Conservation (phyloP, 1,139 yeast genomes). For the Yarrowia galli region DNA sequence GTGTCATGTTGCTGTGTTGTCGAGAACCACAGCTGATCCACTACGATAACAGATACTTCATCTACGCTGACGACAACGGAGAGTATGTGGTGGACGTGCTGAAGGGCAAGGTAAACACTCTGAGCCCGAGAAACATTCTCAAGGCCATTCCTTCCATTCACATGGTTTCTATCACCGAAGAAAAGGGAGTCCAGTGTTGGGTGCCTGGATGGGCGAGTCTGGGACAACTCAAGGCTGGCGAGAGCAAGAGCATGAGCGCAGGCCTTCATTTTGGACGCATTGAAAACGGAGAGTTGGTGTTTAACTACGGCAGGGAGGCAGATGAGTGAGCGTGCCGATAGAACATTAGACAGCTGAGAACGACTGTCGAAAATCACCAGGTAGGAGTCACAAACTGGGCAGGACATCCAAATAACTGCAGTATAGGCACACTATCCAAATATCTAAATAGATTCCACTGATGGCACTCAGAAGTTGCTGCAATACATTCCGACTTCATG, state of each 20-base stretch:
- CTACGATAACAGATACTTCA: slow-evolving; percentile 18
- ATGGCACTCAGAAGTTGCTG: too few species aligned
- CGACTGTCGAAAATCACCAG: too few species aligned
- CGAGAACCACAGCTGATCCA: background rate
- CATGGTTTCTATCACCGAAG: slow-evolving; percentile 2
- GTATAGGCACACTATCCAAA: too few species aligned
- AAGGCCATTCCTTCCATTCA: slow-evolving; percentile 15
- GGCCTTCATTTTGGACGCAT: background rate
- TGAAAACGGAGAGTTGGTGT: background rate
- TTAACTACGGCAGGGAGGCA: background rate
- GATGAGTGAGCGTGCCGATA: too few species aligned
- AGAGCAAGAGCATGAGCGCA: background rate
- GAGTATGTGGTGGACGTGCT: slow-evolving; percentile 8
- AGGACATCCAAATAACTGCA: too few species aligned
- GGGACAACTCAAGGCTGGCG: slow-evolving; percentile 17
- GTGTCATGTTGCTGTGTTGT: background rate
- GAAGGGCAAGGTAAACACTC: background rate
- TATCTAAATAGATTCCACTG: too few species aligned
- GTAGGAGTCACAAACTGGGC: too few species aligned
- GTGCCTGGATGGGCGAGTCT: slow-evolving; percentile 23
- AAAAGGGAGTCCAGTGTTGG: slow-evolving; percentile 17
- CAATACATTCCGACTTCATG: too few species aligned
- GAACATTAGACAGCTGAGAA: too few species aligned
- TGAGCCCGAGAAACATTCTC: background rate
- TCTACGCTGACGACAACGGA: background rate